Percentiles rank a stretch among this genome's conserved stretches.
These are phyloP conservation scores for Leccinum rimulosum DNA, from an alignment of 768 basidiomycete species.

Conservation along the genomic window DNA sequence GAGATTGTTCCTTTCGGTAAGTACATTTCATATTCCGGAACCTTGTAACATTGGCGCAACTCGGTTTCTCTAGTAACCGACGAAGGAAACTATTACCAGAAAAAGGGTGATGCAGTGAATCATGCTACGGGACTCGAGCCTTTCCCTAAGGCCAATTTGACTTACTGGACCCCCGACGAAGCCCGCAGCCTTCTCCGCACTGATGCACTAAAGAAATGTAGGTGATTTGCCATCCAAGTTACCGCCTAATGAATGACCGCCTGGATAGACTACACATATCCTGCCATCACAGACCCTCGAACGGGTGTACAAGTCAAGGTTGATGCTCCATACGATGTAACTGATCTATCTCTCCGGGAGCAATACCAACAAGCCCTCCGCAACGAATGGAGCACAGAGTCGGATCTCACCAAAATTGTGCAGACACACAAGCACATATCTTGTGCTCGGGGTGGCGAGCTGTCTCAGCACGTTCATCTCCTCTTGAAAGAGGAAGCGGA, in stretches of 20 bases:
- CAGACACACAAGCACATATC: neutral
- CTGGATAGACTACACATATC: conserved; percentile 20
- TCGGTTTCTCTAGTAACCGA: neutral
- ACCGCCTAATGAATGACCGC: neutral
- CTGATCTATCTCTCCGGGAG: conserved; percentile 2
- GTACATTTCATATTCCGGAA: neutral
- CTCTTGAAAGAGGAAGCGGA: conserved; percentile 5
- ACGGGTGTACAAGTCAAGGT: conserved; percentile 10
- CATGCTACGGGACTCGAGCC: conserved; percentile 7
- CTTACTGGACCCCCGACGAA: conserved; percentile 18
- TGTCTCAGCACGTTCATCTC: conserved; percentile 1
- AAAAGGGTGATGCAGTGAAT: neutral
- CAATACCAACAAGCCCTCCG: conserved; percentile 5
- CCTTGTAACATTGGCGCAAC: neutral
- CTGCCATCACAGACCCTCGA: conserved; percentile 11
- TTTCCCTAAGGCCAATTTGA: conserved; percentile 6
- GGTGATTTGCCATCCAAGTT: neutral
- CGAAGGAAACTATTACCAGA: conserved; percentile 2
- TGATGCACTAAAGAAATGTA: conserved; percentile 5
- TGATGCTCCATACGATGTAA: conserved; percentile 9
- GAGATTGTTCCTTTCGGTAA: conserved; percentile 6
- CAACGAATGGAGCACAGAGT: neutral
- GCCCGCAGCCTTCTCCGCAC: conserved; percentile 5
- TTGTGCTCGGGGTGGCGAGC: neutral
- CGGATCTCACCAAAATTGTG: neutral